Evolutionary conservation across 2,329 filamentous ascomycete species (phyloP), one percentile per base, ranked within the genome.

Genomic region (Colletotrichum cordylinicola): DNA sequence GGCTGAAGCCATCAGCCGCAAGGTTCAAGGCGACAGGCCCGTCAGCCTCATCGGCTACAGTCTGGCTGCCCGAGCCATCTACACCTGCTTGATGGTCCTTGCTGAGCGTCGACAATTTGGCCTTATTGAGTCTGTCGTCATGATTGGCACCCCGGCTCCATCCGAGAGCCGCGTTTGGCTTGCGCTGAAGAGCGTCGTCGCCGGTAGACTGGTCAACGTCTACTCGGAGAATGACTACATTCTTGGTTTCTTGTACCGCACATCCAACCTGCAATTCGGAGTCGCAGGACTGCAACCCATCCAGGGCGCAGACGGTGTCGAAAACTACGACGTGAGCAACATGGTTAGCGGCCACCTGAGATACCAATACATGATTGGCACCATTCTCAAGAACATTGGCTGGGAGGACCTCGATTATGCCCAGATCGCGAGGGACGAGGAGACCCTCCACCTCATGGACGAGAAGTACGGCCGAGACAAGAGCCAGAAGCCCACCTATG

Each of bases 141-240:
- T 98, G 69, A 95, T 98, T 82, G 96, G 96, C 2, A 90, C 94
- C 0, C 96, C 96, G 0, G 93, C 93, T 8, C 95, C 96, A 0
- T 92, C 94, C 2, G 90, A 94, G 27, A 90, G 89, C 3, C 88
- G 90, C 9, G 92, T 94, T 69, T 98, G 96, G 96, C 89, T 94
- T 33, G 89, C 92, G 8, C 90, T 98, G 81, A 93, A 94, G 77
- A 93, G 92, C 74, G 94, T 96, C 4, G 95, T 98, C 6, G 90
- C 92, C 55, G 96, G 96, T 0, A 92, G 96, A 27, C 88, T 98
- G n/a, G 90, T 98, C 81, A 98, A 98, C 79, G 95, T 97, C 5
- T 98, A 93, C 83, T 98, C 95, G 1, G 92, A 94, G 67, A 94
- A 95, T 62, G 96, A 98, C 83, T 96, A 95, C 78, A 92, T 98